phyloP scores from a whole-genome alignment of 2,329 filamentous ascomycete species.

The Gaeumannomyces sp. region DNA sequence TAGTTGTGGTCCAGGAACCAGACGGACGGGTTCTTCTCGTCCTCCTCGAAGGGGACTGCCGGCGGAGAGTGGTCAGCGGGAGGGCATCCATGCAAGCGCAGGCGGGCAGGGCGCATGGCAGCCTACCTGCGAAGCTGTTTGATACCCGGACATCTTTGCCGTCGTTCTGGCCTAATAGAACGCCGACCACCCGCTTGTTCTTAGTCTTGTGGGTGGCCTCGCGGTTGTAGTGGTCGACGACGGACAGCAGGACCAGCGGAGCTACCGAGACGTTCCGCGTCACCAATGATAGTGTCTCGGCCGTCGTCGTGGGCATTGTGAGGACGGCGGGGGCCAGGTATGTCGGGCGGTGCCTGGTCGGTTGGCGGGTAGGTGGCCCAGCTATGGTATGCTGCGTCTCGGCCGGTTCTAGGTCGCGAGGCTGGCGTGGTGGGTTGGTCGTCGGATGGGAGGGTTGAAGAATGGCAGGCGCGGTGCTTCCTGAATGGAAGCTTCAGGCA shows the following conservation, averaged over 20 bases:
- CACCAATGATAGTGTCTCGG: slow-evolving; percentile 92
- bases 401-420: neutral
- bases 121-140: slow-evolving; percentile 93
- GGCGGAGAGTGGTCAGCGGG: slow-evolving; percentile 13
- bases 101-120: slow-evolving; percentile 18
- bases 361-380: neutral
- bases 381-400: neutral
- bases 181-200: slow-evolving; percentile 85
- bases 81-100: neutral
- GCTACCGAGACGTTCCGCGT: slow-evolving; percentile 94
- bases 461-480: neutral
- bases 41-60: slow-evolving; percentile 93
- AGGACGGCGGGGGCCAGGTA: slow-evolving; percentile 12
- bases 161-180: slow-evolving; percentile 90
- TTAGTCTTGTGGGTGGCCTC: slow-evolving; percentile 79
- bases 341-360: neutral
- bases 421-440: neutral
- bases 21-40: slow-evolving; percentile 96
- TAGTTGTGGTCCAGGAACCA: slow-evolving; percentile 99
- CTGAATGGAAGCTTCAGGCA: neutral
- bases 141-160: slow-evolving; percentile 94
- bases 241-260: slow-evolving; percentile 93
- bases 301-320: slow-evolving; percentile 90
- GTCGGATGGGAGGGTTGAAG: neutral
- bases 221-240: slow-evolving; percentile 96